A percentile compares a stretch with the other conserved stretches of the same genome.
phyloP scores from a whole-genome alignment of 345 rosid genomes.

The Citrus medica region DNA sequence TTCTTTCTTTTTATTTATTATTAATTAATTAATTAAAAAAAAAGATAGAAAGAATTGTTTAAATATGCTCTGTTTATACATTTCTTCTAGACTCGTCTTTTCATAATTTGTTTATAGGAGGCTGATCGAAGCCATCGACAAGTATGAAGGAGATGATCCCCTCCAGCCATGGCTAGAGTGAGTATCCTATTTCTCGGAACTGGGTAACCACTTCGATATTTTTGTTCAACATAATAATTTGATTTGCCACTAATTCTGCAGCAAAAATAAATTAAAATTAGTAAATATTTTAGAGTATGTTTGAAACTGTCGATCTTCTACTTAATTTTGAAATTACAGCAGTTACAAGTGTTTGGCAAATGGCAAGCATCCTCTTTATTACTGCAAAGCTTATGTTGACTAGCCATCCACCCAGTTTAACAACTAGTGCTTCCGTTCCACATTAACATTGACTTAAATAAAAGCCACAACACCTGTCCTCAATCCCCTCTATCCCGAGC shows the following conservation, averaged over 20 bases:
- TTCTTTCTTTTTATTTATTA: not conserved
- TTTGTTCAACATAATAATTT: no score
- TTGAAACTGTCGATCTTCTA: not conserved
- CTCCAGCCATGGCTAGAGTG: conserved; percentile 83
- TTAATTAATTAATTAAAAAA: no score
- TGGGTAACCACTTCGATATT: no score
- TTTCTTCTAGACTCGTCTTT: not conserved
- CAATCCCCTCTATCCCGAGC: no score
- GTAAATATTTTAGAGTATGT: no score
- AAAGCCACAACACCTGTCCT: no score
- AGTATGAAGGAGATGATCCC: conserved; percentile 82
- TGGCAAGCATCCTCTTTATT: not conserved
- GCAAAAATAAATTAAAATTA: no score
- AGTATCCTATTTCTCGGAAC: conserved; percentile 15
- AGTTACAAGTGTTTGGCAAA: not conserved
- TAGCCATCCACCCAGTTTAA: no score
- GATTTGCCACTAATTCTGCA: no score
- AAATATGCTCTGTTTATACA: not conserved
- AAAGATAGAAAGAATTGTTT: no score
- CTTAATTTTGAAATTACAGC: not conserved
- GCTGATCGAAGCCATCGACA: conserved; percentile 67
- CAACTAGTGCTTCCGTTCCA: not conserved
- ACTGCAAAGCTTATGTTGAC: no score
- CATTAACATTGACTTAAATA: not conserved
- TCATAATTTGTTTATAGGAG: conserved; percentile 34